Evolutionary conservation across 2,329 filamentous ascomycete species (phyloP).

Genomic region (Fusarium nematophilum): DNA sequence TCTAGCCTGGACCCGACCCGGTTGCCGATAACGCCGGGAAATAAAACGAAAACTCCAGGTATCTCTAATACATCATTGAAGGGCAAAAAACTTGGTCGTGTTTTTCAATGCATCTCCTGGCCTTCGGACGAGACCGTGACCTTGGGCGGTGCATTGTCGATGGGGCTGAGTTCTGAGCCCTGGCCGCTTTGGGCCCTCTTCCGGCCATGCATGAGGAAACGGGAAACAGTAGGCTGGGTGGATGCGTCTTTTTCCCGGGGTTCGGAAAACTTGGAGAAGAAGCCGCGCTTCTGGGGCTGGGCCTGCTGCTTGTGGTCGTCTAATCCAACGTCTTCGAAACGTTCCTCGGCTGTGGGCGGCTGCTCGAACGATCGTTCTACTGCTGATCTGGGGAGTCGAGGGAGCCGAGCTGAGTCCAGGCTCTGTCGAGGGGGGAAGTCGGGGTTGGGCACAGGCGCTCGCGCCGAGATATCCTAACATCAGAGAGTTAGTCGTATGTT

Average conservation of each 20-base stretch:
- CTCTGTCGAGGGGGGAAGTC: conserved; percentile 78
- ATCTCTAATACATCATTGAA: conserved; percentile 45
- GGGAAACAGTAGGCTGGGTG: conserved; percentile 57
- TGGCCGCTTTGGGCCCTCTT: conserved; percentile 75
- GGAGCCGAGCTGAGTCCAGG: conserved; percentile 78
- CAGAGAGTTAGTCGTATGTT: conserved; percentile 32
- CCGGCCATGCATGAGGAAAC: conserved; percentile 76
- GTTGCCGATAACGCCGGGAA: conserved; percentile 42
- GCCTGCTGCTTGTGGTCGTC: conserved; percentile 72
- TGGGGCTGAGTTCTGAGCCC: conserved; percentile 76
- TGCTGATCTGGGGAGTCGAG: conserved; percentile 71
- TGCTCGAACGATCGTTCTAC: conserved; percentile 69
- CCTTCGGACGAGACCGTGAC: conserved; percentile 43
- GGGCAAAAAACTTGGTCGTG: conserved; percentile 17
- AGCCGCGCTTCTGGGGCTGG: conserved; percentile 67
- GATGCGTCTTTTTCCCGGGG: conserved; percentile 51
- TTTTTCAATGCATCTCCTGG: conserved; percentile 40
- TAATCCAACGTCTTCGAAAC: conserved; percentile 91
- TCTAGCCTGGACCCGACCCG: conserved; percentile 38
- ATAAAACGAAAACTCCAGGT: conserved; percentile 38
- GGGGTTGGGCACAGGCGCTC: conserved; percentile 75
- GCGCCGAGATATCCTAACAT: conserved; percentile 86
- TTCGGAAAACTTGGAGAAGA: conserved; percentile 83
- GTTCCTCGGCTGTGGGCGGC: conserved; percentile 77
- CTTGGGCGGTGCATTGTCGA: conserved; percentile 57